These are phyloP conservation scores for Chaetomium fimeti DNA, from an alignment of 495 filamentous ascomycete genomes.

Conservation along the genomic window DNA sequence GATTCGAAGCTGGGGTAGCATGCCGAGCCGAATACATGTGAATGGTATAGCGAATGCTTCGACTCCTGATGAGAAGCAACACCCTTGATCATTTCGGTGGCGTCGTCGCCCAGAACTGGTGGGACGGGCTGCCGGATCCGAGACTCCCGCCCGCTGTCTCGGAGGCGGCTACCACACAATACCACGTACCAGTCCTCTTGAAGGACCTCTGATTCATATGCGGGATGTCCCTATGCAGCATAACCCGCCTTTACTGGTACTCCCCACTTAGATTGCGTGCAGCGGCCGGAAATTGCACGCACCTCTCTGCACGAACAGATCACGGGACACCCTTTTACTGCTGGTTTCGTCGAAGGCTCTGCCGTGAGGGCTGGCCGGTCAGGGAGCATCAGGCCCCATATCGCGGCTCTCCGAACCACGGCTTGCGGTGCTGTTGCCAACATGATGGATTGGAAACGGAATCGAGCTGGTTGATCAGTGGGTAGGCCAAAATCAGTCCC, in stretches of 20 bases:
- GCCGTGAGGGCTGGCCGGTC: too few species aligned
- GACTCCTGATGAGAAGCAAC: neutral
- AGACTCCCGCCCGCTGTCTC: neutral
- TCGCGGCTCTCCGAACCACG: too few species aligned
- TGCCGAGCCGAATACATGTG: neutral
- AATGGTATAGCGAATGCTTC: neutral
- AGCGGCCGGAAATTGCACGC: conserved; percentile 32
- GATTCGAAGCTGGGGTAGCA: conserved; percentile 4
- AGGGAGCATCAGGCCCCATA: too few species aligned
- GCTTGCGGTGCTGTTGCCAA: too few species aligned
- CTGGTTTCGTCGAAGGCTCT: neutral
- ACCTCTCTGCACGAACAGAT: conserved; percentile 24
- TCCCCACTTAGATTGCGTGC: conserved; percentile 26
- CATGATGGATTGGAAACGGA: too few species aligned
- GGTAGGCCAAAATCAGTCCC: too few species aligned
- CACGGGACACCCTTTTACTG: conserved; percentile 25
- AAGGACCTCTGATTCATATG: conserved; percentile 12
- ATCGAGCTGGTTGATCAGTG: too few species aligned
- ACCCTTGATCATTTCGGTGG: neutral
- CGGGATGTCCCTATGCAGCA: conserved; percentile 23
- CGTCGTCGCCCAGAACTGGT: neutral
- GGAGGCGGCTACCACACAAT: neutral
- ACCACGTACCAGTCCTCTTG: neutral
- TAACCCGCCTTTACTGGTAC: conserved; percentile 7
- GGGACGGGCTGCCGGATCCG: neutral